Evolutionary conservation across 768 basidiomycete species (phyloP).

Genomic region (Galerina marginata): DNA sequence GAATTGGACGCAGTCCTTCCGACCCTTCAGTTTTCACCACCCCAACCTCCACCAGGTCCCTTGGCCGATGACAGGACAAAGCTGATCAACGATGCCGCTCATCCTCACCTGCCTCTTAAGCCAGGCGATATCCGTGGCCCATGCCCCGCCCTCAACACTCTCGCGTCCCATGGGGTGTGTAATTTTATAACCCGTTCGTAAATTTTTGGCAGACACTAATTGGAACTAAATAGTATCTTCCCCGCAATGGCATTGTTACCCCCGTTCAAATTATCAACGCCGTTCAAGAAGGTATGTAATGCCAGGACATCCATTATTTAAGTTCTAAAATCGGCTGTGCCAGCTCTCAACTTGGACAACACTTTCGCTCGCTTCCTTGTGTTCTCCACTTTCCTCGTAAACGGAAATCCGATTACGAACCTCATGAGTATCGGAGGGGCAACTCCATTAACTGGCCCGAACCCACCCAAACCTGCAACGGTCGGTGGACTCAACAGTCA

Average conservation of each 20-base stretch:
- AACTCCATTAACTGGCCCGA: slow-evolving; percentile 23
- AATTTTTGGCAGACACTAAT: too few species aligned
- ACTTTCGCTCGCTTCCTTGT: neutral
- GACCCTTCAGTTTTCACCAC: slow-evolving; percentile 4
- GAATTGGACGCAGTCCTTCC: slow-evolving; percentile 9
- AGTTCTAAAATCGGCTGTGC: neutral
- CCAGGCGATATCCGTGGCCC: slow-evolving; percentile 24
- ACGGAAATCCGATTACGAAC: slow-evolving; percentile 28
- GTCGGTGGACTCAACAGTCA: slow-evolving; percentile 30
- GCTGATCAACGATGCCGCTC: slow-evolving; percentile 24
- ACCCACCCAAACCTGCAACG: slow-evolving; percentile 27
- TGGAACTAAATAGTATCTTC: slow-evolving; percentile 14
- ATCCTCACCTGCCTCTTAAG: slow-evolving; percentile 24
- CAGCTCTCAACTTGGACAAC: neutral
- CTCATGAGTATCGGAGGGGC: slow-evolving; percentile 29
- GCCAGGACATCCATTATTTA: neutral
- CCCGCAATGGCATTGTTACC: slow-evolving; percentile 17
- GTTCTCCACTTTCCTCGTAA: slow-evolving; percentile 20
- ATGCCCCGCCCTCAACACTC: slow-evolving; percentile 23
- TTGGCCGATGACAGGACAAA: slow-evolving; percentile 22
- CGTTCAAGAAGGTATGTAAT: slow-evolving; percentile 20
- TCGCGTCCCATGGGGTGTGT: neutral
- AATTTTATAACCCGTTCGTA: neutral
- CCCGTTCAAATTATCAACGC: slow-evolving; percentile 18
- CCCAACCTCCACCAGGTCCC: slow-evolving; percentile 18